phyloP scores from a whole-genome alignment of 768 basidiomycete genomes.

The Trichaptum fuscoviolaceum region DNA sequence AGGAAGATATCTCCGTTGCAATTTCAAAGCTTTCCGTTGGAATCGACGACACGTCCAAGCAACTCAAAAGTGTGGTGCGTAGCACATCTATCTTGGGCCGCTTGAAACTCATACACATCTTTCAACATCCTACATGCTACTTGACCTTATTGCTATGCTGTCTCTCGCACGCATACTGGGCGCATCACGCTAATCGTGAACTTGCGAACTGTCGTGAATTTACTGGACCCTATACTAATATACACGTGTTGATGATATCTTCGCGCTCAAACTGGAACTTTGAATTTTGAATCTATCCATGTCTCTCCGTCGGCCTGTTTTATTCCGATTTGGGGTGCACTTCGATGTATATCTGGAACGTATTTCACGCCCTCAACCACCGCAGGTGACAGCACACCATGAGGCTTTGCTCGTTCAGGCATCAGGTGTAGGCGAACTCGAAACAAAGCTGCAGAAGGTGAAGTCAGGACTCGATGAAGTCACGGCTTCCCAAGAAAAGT shows the following conservation, averaged over 20 bases:
- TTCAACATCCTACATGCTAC: not conserved
- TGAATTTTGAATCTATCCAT: not conserved
- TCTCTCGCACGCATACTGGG: not conserved
- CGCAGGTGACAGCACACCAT: conserved; percentile 77
- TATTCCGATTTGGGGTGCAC: not conserved
- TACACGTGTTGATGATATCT: not conserved
- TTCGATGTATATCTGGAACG: not conserved
- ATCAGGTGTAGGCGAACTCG: conserved; percentile 65
- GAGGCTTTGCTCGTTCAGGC: conserved; percentile 78
- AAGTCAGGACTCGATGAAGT: conserved; percentile 68
- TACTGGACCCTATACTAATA: not conserved
- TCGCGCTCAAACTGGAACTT: too few relatives aligned
- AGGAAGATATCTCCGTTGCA: conserved; percentile 86
- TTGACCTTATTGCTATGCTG: not conserved
- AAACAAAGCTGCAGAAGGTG: conserved; percentile 63
- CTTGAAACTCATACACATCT: not conserved
- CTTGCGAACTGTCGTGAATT: not conserved
- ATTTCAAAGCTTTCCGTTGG: conserved; percentile 83
- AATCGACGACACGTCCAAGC: conserved; percentile 88
- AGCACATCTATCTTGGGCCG: not conserved
- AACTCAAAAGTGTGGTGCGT: conserved; percentile 79
- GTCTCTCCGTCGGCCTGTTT: not conserved
- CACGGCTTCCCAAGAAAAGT: conserved; percentile 76
- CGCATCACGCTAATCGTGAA: not conserved
- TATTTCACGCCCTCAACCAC: not conserved